phyloP scores from a whole-genome alignment of 2,329 filamentous ascomycete genomes.

The Colletotrichum tropicale region DNA sequence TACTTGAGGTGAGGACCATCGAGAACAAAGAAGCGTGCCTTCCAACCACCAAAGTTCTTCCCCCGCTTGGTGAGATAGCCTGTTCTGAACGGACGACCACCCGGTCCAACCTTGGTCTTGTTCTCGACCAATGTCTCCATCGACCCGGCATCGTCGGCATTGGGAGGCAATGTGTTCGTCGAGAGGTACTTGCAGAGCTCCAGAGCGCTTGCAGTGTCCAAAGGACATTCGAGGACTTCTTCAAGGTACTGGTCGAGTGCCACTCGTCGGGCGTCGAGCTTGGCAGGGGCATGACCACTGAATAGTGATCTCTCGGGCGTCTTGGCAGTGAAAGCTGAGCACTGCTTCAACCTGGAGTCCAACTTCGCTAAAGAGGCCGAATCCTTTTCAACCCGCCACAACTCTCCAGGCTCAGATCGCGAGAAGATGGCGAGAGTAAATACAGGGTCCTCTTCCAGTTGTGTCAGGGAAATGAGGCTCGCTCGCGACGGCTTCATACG shows the following conservation, averaged over 20 bases:
- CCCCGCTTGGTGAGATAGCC: conserved; percentile 96
- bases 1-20: conserved; percentile 77
- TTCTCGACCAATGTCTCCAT: conserved; percentile 34
- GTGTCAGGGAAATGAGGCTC: conserved; percentile 80
- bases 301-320: conserved; percentile 88
- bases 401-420: conserved; percentile 74
- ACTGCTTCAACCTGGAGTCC: conserved; percentile 80
- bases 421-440: conserved; percentile 89
- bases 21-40: conserved; percentile 73
- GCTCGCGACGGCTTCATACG: conserved; percentile 91
- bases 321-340: conserved; percentile 72
- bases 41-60: conserved; percentile 99
- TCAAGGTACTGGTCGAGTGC: conserved; percentile 88
- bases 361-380: conserved; percentile 80
- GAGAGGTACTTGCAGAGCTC: conserved; percentile 89
- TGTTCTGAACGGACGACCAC: conserved; percentile 74
- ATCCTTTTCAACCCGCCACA: conserved; percentile 96
- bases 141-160: conserved; percentile 57
- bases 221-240: conserved; percentile 79
- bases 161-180: conserved; percentile 65
- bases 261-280: conserved; percentile 83
- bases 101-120: conserved; percentile 55
- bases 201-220: conserved; percentile 77
- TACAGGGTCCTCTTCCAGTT: conserved; percentile 88
- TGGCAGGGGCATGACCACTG: conserved; percentile 89